Base-by-base conservation (phyloP, 2,329 filamentous ascomycete species). In the Ophiocordyceps camponoti-leonardi region DNA sequence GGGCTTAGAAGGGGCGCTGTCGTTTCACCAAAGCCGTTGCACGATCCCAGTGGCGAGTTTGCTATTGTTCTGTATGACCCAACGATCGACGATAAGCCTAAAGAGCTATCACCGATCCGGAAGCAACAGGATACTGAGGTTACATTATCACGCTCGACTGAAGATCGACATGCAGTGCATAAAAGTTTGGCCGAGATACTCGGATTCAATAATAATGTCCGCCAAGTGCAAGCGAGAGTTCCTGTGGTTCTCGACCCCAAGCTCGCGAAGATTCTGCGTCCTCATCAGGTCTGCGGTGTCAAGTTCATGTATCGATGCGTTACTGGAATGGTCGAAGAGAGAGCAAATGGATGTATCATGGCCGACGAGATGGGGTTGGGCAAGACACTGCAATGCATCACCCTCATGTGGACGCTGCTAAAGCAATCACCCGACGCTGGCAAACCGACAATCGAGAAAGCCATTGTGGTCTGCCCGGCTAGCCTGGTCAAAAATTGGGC, bases 291-390 rank as follows among this genome's bases (percentile, higher is more conserved):
- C 35, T 92, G 96, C 60, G 92, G 92, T 56, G 92, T 98, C 51
- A 94, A 92, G 67, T 98, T 98, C 62, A 79, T 98, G 71, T 98
- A 96, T 63, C 77, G 78, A 52, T 94, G 86, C 57, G 87, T 92
- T 6, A 96, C 90, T 1, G 92, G 92, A n/a, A 74, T 96, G 72
- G 84, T 96, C 46, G 92, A 96, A 55, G 75, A 83, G 35, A 90
- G 90, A 54, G 92, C 92, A 43, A 85, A 95, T 61, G 92, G 92
- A 2, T 98, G 92, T 64, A 98, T 98, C 60, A 98, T 98, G 92
- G 92, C 92, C 45, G 92, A 98, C 60, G 92, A 95, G 60, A 98
- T 98, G 92, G 92, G 92, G 54, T 68, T 98, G 28, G 92, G 92
- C 47, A 98, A 98, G 67, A 98, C 92, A 18, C 66, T 98, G 41